Evolutionary conservation across 768 basidiomycete genomes (phyloP).

Genomic region (Leccinellum luteum): DNA sequence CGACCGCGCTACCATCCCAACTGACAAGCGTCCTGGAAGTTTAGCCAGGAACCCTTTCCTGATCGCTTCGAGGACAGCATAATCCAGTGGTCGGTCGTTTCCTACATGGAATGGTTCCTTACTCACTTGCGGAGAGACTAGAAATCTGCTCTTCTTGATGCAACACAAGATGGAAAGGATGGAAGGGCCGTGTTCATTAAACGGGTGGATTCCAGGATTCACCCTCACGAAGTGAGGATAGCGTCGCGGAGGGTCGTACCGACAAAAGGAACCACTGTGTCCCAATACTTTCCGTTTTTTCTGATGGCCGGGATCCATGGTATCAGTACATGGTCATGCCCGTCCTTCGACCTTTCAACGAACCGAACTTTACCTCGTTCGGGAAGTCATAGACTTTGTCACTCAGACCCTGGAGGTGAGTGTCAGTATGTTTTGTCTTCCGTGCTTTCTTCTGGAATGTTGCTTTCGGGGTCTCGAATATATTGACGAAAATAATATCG

Average conservation of each 20-base stretch:
- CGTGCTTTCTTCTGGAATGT: too few species aligned
- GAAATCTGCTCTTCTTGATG: conserved; percentile 9
- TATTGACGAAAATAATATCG: conserved; percentile 34
- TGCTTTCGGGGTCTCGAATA: conserved; percentile 20
- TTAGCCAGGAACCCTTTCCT: too few species aligned
- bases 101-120: too few species aligned
- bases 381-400: conserved; percentile 16
- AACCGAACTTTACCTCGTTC: conserved; percentile 23
- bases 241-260: background rate
- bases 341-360: conserved; percentile 22
- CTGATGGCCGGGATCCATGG: conserved; percentile 4
- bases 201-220: background rate
- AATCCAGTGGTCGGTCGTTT: background rate
- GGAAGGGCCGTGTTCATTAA: conserved; percentile 13
- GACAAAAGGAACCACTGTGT: conserved; percentile 24
- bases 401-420: too few species aligned
- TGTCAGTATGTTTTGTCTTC: too few species aligned
- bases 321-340: conserved; percentile 29
- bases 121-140: background rate
- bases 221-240: conserved; percentile 5
- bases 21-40: conserved; percentile 20
- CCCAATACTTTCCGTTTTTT: conserved; percentile 17
- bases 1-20: conserved; percentile 25
- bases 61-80: conserved; percentile 4
- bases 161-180: background rate